Base-by-base conservation (phyloP, 805 yeast genomes). In the Monosporozyma unispora region DNA sequence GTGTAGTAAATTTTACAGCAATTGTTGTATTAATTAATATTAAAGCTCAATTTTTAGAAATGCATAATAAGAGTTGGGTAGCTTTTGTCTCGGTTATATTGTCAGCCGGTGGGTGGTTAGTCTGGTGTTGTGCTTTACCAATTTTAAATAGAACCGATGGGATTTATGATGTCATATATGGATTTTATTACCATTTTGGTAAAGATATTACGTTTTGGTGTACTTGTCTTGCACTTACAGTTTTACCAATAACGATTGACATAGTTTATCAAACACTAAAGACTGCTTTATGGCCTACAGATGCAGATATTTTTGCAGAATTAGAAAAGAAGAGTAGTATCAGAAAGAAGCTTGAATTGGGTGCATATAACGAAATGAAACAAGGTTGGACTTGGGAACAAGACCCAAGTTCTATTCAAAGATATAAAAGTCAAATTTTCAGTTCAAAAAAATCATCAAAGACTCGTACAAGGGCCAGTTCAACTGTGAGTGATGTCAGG, bases 131-230 rank as follows among this genome's bases (percentile, higher is more conserved):
- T 49, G 64, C 89, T 27, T 76, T 91, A 44, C 86, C 90, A 61
- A 76, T 74, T 3, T 67, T 90, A n/a, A 84, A 87, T 63, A 70
- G 68, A 66, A 59, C 66, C 61, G 56, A 77, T 69, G 61, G 77
- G 61, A 47, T 86, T 12, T 89, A 79, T 66, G 86, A 78, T 63
- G 96, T 86, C 2, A 71, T 73, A 7, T 73, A 77, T 52, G 95
- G 93, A 2, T 71, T 93, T 45, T 72, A 75, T 50, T 66, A 80
- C 45, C 79, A 79, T 47, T 88, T 87, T 70, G 98, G 98, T 21
- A 67, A 55, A 19, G 97, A 93, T 61, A 63, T 72, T n/a, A 75
- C 86, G 0, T 91, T 89, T 80, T 93, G 98, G 98, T 87, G 87
- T 1, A 66, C 87, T 0, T 68, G 86, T 31, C 60, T 87, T 28